Conservation (phyloP, 2,329 filamentous ascomycete genomes). For the Pseudogymnoascus sp. region DNA sequence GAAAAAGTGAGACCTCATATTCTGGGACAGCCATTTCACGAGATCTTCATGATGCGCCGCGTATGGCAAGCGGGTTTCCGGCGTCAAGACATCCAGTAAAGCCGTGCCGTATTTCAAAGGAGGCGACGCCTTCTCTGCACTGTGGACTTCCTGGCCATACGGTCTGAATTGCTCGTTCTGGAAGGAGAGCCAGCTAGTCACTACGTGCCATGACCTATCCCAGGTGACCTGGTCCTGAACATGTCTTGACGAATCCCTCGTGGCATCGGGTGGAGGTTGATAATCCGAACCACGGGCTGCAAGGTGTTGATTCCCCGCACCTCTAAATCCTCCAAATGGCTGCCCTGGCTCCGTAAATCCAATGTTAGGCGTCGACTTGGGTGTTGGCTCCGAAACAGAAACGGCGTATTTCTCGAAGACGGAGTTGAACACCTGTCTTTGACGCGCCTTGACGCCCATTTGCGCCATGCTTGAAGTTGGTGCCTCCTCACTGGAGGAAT, state of each 20-base stretch:
- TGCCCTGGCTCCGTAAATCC: slow-evolving; percentile 22
- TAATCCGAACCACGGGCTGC: background rate
- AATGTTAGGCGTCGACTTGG: slow-evolving; percentile 21
- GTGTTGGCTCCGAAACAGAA: slow-evolving; percentile 24
- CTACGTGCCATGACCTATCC: slow-evolving; percentile 55
- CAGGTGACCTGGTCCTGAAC: slow-evolving; percentile 42
- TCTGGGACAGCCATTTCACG: slow-evolving; percentile 52
- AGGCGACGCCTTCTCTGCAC: background rate
- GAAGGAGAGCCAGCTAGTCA: slow-evolving; percentile 50
- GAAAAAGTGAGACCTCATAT: slow-evolving; percentile 54
- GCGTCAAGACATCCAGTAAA: slow-evolving; percentile 46
- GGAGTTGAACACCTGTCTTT: slow-evolving; percentile 27
- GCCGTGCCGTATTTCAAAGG: slow-evolving; percentile 41
- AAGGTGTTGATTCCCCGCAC: background rate
- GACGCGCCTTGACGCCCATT: slow-evolving; percentile 1
- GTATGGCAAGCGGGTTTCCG: slow-evolving; percentile 38
- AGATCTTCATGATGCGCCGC: slow-evolving; percentile 49
- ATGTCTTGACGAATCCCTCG: background rate
- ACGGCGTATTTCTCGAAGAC: slow-evolving; percentile 23
- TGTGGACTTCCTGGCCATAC: slow-evolving; percentile 34
- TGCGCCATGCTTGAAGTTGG: slow-evolving; percentile 4
- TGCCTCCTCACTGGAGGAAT: slow-evolving; percentile 5
- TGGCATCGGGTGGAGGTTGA: background rate
- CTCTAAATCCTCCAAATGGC: slow-evolving; percentile 19
- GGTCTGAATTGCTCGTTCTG: slow-evolving; percentile 34